Percentiles rank a stretch among this genome's conserved stretches.
Conservation (phyloP, 139 green algal species). For the Tetradesmus obliquus region DNA sequence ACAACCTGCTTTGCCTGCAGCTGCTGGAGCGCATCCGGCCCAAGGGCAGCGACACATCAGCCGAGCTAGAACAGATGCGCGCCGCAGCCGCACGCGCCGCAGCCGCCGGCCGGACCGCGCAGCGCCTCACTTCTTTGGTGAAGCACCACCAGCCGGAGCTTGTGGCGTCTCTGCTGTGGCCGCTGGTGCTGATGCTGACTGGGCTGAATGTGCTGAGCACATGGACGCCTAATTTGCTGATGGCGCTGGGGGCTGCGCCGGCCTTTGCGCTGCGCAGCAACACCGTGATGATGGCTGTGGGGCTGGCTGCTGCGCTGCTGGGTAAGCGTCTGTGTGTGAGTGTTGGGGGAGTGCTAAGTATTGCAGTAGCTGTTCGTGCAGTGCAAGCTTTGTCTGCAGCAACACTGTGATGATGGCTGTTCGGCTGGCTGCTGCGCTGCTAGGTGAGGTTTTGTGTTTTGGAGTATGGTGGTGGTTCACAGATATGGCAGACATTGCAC, state of each 20-base stretch:
- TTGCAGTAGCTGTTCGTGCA: too few species aligned
- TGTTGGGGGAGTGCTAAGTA: too few species aligned
- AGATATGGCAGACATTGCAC: too few species aligned
- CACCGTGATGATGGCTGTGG: slow-evolving; percentile 13
- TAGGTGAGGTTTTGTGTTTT: too few species aligned
- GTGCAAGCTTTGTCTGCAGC: too few species aligned
- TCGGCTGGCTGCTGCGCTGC: too few species aligned
- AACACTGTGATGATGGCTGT: too few species aligned
- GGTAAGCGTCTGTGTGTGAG: neutral
- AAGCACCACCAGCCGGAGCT: neutral
- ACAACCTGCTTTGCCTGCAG: neutral
- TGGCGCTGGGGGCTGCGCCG: neutral
- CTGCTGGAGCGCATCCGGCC: neutral
- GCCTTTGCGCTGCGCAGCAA: neutral
- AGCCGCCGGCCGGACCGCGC: neutral
- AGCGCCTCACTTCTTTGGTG: neutral
- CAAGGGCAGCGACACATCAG: neutral
- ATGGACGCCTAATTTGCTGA: slow-evolving; percentile 8
- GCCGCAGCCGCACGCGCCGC: slow-evolving; percentile 6
- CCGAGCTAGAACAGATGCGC: neutral
- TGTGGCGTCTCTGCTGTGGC: neutral
- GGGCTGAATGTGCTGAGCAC: neutral
- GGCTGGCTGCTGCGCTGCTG: neutral
- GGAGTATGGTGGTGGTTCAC: too few species aligned
- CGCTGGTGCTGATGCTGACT: slow-evolving; percentile 12